Percentiles rank a stretch among this genome's conserved stretches.
Conservation (phyloP, 176 grass and related monocot genomes). For the Zoysia pacifica region DNA sequence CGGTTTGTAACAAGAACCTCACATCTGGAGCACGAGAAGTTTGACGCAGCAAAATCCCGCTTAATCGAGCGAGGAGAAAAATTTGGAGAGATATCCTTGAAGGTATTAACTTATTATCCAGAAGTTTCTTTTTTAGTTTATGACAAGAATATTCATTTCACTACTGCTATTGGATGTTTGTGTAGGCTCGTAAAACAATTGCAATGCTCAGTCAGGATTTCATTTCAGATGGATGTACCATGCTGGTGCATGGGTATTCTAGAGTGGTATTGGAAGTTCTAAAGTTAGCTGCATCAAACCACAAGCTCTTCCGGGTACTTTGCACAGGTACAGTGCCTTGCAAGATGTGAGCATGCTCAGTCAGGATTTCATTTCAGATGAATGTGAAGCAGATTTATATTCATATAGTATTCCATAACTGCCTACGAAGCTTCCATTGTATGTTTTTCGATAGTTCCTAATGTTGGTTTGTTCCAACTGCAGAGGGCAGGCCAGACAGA, state of each 20-base stretch:
- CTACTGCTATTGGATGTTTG: conserved; percentile 17
- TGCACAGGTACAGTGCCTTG: conserved; percentile 76
- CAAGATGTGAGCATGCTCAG: not conserved
- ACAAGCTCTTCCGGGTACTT: conserved; percentile 82
- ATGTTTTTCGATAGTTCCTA: conserved; percentile 21
- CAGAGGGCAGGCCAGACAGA: conserved; percentile 95
- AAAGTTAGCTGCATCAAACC: conserved; percentile 85
- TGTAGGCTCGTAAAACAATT: conserved; percentile 91
- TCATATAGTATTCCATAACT: conserved; percentile 9
- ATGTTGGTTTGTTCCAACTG: conserved; percentile 28
- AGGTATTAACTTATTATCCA: conserved; percentile 44
- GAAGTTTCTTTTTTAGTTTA: not conserved
- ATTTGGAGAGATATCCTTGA: conserved; percentile 97
- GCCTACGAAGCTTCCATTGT: not conserved
- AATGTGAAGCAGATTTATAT: conserved; percentile 4
- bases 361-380: not conserved
- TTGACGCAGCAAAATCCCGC: conserved; percentile 85
- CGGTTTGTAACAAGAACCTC: conserved; percentile 94
- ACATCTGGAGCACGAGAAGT: conserved; percentile 91
- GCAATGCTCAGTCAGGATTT: conserved; percentile 98
- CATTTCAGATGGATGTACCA: conserved; percentile 82
- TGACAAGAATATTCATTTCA: not conserved
- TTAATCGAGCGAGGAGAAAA: conserved; percentile 97
- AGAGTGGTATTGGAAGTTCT: conserved; percentile 93
- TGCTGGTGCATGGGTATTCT: conserved; percentile 91